Conservation (phyloP, 1,139 yeast species). For the Yamadazyma blattariae region DNA sequence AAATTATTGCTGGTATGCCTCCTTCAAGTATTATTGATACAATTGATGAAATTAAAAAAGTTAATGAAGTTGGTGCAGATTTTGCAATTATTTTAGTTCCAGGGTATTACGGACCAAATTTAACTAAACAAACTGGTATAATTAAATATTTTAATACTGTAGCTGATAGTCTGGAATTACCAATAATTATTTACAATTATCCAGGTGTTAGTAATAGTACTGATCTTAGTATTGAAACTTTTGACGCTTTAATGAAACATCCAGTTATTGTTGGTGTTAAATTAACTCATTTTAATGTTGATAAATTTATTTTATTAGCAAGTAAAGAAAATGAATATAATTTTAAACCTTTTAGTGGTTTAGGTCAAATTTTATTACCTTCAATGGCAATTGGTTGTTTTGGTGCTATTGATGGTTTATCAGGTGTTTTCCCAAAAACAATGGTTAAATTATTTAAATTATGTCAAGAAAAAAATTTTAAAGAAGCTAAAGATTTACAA, state of each 20-base stretch:
- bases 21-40: constrained; percentile 27
- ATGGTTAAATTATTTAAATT: constrained; percentile 33
- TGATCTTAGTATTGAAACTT: constrained; percentile 31
- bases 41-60: constrained; percentile 24
- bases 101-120: constrained; percentile 31
- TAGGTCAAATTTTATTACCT: constrained; percentile 47
- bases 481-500: constrained; percentile 42
- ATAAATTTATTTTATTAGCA: constrained; percentile 31
- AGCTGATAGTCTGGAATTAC: constrained; percentile 30
- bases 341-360: constrained; percentile 43
- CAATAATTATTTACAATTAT: constrained; percentile 33
- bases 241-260: constrained; percentile 27
- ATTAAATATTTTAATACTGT: constrained; percentile 29
- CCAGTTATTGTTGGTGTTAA: constrained; percentile 38
- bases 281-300: constrained; percentile 40
- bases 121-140: constrained; percentile 33
- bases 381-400: constrained; percentile 38
- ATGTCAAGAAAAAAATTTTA: constrained; percentile 25
- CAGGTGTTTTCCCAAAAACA: constrained; percentile 39
- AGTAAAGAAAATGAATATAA: constrained; percentile 34
- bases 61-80: constrained; percentile 34
- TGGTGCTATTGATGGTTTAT: constrained; percentile 48
- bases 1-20: constrained; percentile 36
- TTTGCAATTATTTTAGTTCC: constrained; percentile 31
- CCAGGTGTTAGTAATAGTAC: constrained; percentile 41